Evolutionary conservation across 2,329 filamentous ascomycete genomes (phyloP).

Genomic region (Ophiostoma fasciatum): DNA sequence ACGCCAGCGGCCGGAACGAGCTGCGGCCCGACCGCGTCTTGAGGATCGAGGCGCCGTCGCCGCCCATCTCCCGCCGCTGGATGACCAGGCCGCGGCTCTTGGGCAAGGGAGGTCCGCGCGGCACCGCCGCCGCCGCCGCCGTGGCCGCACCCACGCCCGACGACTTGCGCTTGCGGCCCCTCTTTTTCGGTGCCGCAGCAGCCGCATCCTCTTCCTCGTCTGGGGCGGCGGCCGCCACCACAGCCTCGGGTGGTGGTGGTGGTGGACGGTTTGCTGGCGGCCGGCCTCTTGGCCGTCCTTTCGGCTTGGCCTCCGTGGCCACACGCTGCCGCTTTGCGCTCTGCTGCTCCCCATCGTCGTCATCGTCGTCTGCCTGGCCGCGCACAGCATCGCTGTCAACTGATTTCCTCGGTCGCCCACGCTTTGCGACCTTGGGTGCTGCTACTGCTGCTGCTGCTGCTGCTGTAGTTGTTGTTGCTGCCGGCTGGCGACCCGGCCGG

Average conservation of each 20-base stretch:
- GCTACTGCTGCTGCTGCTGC: not conserved
- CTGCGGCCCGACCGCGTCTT: constrained; percentile 62
- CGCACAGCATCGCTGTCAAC: too few species aligned
- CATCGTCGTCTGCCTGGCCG: constrained; percentile 16
- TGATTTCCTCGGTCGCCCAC: too few species aligned
- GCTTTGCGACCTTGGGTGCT: not conserved
- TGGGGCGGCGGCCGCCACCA: too few species aligned
- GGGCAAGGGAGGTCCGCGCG: constrained; percentile 40
- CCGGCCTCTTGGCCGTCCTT: constrained; percentile 11
- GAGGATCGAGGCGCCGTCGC: constrained; percentile 30
- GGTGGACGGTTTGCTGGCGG: constrained; percentile 11
- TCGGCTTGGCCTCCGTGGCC: constrained; percentile 2
- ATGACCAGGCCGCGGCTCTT: constrained; percentile 40
- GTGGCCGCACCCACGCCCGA: constrained; percentile 30
- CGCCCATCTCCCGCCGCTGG: constrained; percentile 25
- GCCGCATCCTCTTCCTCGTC: not conserved
- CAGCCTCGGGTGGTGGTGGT: not conserved
- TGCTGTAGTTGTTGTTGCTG: too few species aligned
- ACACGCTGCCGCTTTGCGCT: constrained; percentile 9
- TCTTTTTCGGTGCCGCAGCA: constrained; percentile 1
- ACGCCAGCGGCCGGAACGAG: constrained; percentile 65
- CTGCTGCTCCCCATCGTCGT: constrained; percentile 14
- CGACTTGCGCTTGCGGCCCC: constrained; percentile 20
- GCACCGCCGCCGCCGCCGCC: constrained; percentile 28
- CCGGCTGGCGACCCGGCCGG: too few species aligned